phyloP scores from a whole-genome alignment of 345 rosid species.

The Schrenkiella parvula region DNA sequence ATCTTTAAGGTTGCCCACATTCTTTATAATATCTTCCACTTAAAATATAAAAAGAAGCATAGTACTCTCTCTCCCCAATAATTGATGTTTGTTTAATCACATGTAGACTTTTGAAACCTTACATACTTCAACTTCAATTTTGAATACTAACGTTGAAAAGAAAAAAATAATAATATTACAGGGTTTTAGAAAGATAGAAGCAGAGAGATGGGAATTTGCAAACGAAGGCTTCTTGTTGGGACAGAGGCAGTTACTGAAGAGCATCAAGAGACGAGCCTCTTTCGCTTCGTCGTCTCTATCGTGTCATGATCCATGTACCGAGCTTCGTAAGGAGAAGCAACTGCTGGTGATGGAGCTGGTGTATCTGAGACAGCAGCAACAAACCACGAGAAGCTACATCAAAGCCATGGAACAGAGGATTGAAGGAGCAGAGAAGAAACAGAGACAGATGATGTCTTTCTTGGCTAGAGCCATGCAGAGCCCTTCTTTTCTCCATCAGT shows the following conservation, averaged over 20 bases:
- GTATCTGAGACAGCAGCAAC: constrained; percentile 74
- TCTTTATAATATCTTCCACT: background rate
- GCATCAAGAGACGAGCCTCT: constrained; percentile 51
- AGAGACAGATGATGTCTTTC: constrained; percentile 93
- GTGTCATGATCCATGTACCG: constrained; percentile 38
- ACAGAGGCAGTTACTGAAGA: constrained; percentile 72
- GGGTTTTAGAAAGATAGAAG: constrained; percentile 97
- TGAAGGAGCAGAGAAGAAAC: constrained; percentile 64
- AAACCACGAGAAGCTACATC: constrained; percentile 45
- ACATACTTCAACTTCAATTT: background rate
- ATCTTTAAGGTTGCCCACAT: constrained; percentile 28
- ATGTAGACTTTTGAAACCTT: background rate
- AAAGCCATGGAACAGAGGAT: constrained; percentile 65
- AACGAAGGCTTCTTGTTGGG: constrained; percentile 90
- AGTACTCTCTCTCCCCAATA: constrained; percentile 13
- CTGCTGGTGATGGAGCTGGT: constrained; percentile 56
- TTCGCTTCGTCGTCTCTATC: constrained; percentile 4
- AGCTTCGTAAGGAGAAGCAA: constrained; percentile 66
- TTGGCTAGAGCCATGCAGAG: constrained; percentile 74
- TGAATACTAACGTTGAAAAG: background rate
- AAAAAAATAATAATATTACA: constrained; percentile 24
- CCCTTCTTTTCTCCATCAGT: constrained; percentile 63
- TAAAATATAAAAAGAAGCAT: background rate
- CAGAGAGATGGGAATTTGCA: constrained; percentile 98
- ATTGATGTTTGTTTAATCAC: constrained; percentile 5